Evolutionary conservation across 768 basidiomycete genomes (phyloP).

Genomic region (Hemileccinum rubropunctum): DNA sequence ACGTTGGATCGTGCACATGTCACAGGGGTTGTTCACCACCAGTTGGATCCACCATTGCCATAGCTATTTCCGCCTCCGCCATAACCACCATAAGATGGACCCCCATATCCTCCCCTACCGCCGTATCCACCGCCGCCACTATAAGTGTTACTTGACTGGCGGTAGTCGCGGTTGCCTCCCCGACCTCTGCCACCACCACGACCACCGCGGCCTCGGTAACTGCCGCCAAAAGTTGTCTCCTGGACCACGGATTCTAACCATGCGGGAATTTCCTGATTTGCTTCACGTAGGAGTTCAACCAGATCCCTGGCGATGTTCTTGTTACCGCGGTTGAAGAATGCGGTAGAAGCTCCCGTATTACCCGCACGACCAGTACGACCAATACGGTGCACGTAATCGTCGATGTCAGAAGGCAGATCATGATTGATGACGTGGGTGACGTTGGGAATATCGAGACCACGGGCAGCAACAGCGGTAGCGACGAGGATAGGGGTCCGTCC

Average conservation of each 20-base stretch:
- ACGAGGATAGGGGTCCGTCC: conserved; percentile 96
- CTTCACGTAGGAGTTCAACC: conserved; percentile 90
- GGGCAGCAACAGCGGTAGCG: conserved; percentile 97
- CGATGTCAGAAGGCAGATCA: conserved; percentile 96
- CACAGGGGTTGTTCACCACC: conserved; percentile 49
- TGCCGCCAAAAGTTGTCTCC: conserved; percentile 71
- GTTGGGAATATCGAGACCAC: conserved; percentile 98
- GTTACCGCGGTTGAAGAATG: conserved; percentile 95
- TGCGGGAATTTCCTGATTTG: conserved; percentile 89
- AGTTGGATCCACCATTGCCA: conserved; percentile 36
- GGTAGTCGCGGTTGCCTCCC: conserved; percentile 37
- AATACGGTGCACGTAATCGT: conserved; percentile 98
- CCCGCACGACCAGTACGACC: conserved; percentile 99
- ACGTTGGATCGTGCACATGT: conserved; percentile 7
- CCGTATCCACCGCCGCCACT: conserved; percentile 35
- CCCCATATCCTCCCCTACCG: conserved; percentile 42
- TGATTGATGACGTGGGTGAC: conserved; percentile 99
- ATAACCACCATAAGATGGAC: conserved; percentile 28
- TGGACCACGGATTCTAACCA: conserved; percentile 89
- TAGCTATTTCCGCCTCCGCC: conserved; percentile 29
- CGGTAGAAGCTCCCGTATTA: conserved; percentile 93
- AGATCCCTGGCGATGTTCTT: conserved; percentile 90
- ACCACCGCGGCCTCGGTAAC: conserved; percentile 59
- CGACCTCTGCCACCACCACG: conserved; percentile 39
- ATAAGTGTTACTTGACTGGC: conserved; percentile 26